phyloP scores from a whole-genome alignment of 2,329 filamentous ascomycete genomes.

The Cercospora sojina region DNA sequence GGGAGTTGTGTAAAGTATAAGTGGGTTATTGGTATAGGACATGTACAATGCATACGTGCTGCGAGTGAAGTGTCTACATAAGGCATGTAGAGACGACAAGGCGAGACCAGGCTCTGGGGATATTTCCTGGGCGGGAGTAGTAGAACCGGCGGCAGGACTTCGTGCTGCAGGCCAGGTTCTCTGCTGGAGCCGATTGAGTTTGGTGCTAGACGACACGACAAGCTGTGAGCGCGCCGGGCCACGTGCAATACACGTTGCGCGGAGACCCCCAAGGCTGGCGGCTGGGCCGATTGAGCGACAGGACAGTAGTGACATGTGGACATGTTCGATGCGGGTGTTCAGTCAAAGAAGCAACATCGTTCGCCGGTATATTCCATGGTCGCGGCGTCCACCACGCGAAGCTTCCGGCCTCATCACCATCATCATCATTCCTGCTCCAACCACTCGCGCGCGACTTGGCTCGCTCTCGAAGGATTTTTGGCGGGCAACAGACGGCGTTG shows the following conservation, averaged over 20 bases:
- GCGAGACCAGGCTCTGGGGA: neutral
- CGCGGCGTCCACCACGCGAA: neutral
- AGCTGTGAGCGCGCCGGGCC: neutral
- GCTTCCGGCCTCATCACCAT: neutral
- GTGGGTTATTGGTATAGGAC: neutral
- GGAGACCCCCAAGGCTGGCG: neutral
- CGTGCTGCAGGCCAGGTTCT: neutral
- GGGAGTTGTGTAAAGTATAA: neutral
- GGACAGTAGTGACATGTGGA: neutral
- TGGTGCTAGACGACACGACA: neutral
- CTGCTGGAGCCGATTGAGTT: neutral
- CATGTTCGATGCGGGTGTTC: neutral
- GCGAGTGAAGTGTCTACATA: neutral
- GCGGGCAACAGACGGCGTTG: neutral
- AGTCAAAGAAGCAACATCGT: neutral
- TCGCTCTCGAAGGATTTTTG: conserved; percentile 3
- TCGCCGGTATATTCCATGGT: neutral
- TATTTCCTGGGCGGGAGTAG: neutral
- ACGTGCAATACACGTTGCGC: too few species aligned
- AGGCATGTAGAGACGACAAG: neutral
- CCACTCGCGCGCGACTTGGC: neutral
- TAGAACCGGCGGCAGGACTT: neutral
- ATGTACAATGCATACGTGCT: neutral
- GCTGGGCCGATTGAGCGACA: neutral
- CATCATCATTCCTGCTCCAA: neutral